Evolutionary conservation across 23 red algal genomes (phyloP).

Genomic region (Cyanidioschyzon merolae): DNA sequence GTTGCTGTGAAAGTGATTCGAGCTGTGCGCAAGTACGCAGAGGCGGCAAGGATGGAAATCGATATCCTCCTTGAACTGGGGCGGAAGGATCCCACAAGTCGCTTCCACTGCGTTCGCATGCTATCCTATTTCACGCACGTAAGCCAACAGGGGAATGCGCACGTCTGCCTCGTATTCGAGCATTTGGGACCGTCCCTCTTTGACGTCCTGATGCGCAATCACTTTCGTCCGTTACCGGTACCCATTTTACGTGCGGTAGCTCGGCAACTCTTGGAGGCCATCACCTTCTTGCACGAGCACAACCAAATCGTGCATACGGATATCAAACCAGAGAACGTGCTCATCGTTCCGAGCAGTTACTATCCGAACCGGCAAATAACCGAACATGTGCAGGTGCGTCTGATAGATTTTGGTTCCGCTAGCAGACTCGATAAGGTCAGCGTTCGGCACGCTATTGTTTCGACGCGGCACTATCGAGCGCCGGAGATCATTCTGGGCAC

Average conservation of each 20-base stretch:
- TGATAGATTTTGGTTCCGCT: conserved; percentile 6
- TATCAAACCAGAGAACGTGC: conserved; percentile 85
- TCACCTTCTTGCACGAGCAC: conserved; percentile 61
- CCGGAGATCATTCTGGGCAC: conserved; percentile 18
- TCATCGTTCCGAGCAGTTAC: conserved; percentile 35
- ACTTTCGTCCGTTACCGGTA: conserved; percentile 49
- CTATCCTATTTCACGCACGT: conserved; percentile 41
- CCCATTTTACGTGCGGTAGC: conserved; percentile 38
- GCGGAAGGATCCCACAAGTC: conserved; percentile 26
- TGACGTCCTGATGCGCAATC: conserved; percentile 46
- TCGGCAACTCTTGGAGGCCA: conserved; percentile 41
- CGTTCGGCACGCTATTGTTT: conserved; percentile 9
- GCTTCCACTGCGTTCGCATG: conserved; percentile 51
- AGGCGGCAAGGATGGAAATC: conserved; percentile 68
- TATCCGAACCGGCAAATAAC: conserved; percentile 7
- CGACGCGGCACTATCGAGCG: conserved; percentile 15
- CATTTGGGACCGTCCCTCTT: conserved; percentile 62
- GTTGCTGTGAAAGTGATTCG: conserved; percentile 71
- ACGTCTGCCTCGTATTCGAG: conserved; percentile 79
- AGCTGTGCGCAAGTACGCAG: conserved; percentile 51
- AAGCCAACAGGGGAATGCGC: background rate
- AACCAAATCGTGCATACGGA: conserved; percentile 73
- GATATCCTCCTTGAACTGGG: conserved; percentile 47
- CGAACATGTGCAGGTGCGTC: background rate
- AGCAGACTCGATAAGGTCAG: background rate